Conservation (phyloP, 768 basidiomycete genomes). For the Amanita thiersii region DNA sequence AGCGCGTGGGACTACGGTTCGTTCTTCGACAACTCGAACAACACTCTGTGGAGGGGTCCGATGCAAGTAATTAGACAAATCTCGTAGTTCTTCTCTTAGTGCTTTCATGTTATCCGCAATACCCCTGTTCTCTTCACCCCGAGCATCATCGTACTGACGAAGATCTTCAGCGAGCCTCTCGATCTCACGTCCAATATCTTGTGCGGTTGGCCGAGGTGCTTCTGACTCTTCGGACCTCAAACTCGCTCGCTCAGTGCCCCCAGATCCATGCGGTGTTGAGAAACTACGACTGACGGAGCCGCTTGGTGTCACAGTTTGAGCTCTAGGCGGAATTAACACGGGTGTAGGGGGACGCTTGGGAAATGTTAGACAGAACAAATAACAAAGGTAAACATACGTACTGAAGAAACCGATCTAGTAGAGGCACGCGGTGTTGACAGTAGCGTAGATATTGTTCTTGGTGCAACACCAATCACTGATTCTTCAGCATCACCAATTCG, state of each 20-base stretch:
- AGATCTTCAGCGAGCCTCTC: slow-evolving; percentile 50
- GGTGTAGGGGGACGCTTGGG: slow-evolving; percentile 13
- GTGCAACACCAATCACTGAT: slow-evolving; percentile 10
- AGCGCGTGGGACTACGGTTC: not conserved
- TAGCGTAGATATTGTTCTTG: slow-evolving; percentile 34
- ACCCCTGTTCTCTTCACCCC: slow-evolving; percentile 58
- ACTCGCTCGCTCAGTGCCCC: slow-evolving; percentile 24
- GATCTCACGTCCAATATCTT: slow-evolving; percentile 43
- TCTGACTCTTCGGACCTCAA: slow-evolving; percentile 22
- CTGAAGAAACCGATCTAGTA: not conserved
- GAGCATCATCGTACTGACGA: slow-evolving; percentile 40
- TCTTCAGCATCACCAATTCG: slow-evolving; percentile 13
- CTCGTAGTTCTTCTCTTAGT: slow-evolving; percentile 60
- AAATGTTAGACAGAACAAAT: slow-evolving; percentile 4
- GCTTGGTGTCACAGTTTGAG: slow-evolving; percentile 26
- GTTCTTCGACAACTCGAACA: slow-evolving; percentile 9
- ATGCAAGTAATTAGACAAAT: slow-evolving; percentile 51
- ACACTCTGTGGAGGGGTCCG: slow-evolving; percentile 26
- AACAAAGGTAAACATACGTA: not conserved
- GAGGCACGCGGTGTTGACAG: slow-evolving; percentile 32
- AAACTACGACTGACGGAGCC: slow-evolving; percentile 28
- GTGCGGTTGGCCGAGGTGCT: slow-evolving; percentile 36
- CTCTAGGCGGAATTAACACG: slow-evolving; percentile 17
- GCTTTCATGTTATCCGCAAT: slow-evolving; percentile 60
- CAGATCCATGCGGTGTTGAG: slow-evolving; percentile 32